Conservation (phyloP, 1,284 basidiomycete genomes). For the Termitomyces sp. region DNA sequence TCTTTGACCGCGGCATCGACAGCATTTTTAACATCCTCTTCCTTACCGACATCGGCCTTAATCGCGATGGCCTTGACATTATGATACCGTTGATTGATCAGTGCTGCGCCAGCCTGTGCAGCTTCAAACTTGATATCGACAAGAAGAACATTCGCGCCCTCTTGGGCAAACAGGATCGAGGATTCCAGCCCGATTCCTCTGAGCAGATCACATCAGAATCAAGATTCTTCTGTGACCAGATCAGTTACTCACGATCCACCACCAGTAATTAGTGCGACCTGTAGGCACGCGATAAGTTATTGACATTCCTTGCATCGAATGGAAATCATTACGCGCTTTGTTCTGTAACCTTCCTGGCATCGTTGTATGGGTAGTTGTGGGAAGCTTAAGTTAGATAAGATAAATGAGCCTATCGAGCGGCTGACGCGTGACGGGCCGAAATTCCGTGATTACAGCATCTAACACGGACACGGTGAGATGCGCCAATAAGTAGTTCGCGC, state of each 20-base stretch:
- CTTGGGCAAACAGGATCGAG: slow-evolving; percentile 85
- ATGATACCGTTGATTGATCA: slow-evolving; percentile 66
- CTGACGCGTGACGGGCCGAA: not conserved
- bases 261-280: slow-evolving; percentile 80
- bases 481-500: too few relatives aligned
- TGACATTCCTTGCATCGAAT: slow-evolving; percentile 3
- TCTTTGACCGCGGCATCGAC: slow-evolving; percentile 77
- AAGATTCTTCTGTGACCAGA: slow-evolving; percentile 4
- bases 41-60: slow-evolving; percentile 86
- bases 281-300: slow-evolving; percentile 14
- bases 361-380: slow-evolving; percentile 1
- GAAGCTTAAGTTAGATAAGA: not conserved
- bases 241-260: slow-evolving; percentile 68
- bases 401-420: not conserved
- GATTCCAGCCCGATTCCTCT: slow-evolving; percentile 95
- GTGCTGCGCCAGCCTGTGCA: slow-evolving; percentile 64
- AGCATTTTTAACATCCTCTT: slow-evolving; percentile 77
- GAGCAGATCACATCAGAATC: slow-evolving; percentile 15
- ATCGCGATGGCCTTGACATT: slow-evolving; percentile 68
- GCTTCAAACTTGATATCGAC: slow-evolving; percentile 82
- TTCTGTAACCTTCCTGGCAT: slow-evolving; percentile 70
- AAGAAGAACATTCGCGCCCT: slow-evolving; percentile 85
- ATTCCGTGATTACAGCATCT: not conserved
- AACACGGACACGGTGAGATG: not conserved
- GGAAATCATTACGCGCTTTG: slow-evolving; percentile 41